phyloP scores from a whole-genome alignment of 495 filamentous ascomycete species.

The Hypoxylon fragiforme region DNA sequence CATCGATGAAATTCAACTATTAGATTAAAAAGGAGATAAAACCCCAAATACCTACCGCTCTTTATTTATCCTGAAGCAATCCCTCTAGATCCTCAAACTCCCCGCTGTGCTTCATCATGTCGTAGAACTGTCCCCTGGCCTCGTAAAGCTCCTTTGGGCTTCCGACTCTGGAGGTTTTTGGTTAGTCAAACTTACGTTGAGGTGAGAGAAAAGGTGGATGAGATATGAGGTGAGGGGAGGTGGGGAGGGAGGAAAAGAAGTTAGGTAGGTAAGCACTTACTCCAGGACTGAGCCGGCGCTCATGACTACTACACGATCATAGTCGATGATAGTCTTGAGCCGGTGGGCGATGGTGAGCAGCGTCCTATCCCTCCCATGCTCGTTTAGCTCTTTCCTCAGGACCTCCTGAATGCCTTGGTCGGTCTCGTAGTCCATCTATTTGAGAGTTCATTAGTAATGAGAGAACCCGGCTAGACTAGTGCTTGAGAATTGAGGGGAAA shows the following conservation, averaged over 20 bases:
- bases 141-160: slow-evolving; percentile 50
- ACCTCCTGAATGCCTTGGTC: slow-evolving; percentile 56
- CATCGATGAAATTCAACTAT: too few relatives aligned
- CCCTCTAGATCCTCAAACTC: slow-evolving; percentile 51
- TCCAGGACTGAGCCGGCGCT: slow-evolving; percentile 46
- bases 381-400: slow-evolving; percentile 45
- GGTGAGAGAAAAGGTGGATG: too few relatives aligned
- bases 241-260: not conserved
- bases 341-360: slow-evolving; percentile 57
- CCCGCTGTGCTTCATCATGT: slow-evolving; percentile 55
- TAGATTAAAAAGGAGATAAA: too few relatives aligned
- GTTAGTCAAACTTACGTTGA: slow-evolving; percentile 18
- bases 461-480: not conserved
- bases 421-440: slow-evolving; percentile 57
- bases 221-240: not conserved
- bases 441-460: too few relatives aligned
- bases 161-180: slow-evolving; percentile 39
- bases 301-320: slow-evolving; percentile 55
- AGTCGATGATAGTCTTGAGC: slow-evolving; percentile 54
- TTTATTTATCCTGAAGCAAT: slow-evolving; percentile 17
- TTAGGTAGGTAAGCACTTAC: too few relatives aligned
- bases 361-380: slow-evolving; percentile 46
- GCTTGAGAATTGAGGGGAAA: too few relatives aligned
- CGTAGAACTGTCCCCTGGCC: slow-evolving; percentile 50
- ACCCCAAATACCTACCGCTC: too few relatives aligned